Conservation (phyloP, 228 moss, liverwort and hornwort species). For the Sphagnum fallax region DNA sequence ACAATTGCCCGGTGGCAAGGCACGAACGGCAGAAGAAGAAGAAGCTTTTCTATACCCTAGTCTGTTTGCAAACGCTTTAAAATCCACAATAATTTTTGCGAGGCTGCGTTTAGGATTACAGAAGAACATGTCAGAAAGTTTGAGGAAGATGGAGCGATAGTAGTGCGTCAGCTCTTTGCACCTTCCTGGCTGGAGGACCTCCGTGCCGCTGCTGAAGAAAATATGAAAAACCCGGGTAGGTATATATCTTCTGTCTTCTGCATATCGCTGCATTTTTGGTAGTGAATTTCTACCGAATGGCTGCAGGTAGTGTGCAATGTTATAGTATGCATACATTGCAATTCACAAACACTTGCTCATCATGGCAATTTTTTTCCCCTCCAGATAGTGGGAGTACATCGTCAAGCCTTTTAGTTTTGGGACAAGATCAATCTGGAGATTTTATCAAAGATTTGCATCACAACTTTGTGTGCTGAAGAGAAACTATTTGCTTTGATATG, state of each 20-base stretch:
- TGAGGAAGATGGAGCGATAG: conserved; percentile 88
- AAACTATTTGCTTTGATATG: neutral
- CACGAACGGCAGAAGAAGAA: too few relatives aligned
- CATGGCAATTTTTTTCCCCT: neutral
- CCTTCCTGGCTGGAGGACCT: conserved; percentile 76
- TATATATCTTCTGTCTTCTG: neutral
- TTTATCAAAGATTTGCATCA: neutral
- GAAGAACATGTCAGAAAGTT: conserved; percentile 69
- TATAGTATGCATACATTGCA: neutral
- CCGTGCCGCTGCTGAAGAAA: conserved; percentile 68
- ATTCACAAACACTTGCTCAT: neutral
- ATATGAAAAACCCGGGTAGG: conserved; percentile 82
- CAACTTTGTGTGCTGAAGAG: neutral
- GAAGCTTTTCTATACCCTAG: too few relatives aligned
- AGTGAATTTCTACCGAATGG: neutral
- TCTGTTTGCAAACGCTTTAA: too few relatives aligned
- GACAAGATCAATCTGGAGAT: neutral
- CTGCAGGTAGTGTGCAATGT: neutral
- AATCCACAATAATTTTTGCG: neutral
- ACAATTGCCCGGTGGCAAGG: too few relatives aligned
- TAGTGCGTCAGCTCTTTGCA: conserved; percentile 80
- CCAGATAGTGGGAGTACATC: too few relatives aligned
- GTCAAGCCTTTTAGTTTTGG: neutral
- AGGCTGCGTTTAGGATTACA: conserved; percentile 23
- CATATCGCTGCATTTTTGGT: neutral